These are phyloP conservation scores for Petunia hybrid DNA, from an alignment of 305 asterid species.

Conservation along the genomic window DNA sequence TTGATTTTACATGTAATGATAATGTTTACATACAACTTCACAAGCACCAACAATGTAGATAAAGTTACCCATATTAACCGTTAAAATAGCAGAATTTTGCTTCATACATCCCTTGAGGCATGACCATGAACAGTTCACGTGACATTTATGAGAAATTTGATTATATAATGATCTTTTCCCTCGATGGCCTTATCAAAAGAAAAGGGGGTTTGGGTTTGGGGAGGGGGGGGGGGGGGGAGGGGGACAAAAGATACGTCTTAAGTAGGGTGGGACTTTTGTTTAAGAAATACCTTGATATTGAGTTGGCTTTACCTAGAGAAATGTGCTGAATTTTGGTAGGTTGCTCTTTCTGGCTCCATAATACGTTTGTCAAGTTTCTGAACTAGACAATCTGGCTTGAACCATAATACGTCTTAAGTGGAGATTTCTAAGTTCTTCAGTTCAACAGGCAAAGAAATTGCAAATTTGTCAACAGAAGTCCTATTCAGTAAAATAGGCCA, in stretches of 20 bases:
- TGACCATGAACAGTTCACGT: not conserved
- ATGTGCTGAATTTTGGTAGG: too few relatives aligned
- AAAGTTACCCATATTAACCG: not conserved
- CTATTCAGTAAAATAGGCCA: not conserved
- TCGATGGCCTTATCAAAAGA: too few relatives aligned
- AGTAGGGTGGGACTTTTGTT: too few relatives aligned
- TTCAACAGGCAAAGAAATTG: not conserved
- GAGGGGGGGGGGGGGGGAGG: too few relatives aligned
- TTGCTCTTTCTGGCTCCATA: too few relatives aligned
- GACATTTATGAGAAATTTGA: not conserved
- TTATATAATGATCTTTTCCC: not conserved
- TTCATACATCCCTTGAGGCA: not conserved
- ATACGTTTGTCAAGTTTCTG: too few relatives aligned
- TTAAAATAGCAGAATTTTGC: slow-evolving; percentile 12
- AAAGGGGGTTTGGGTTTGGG: too few relatives aligned
- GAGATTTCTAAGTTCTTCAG: not conserved
- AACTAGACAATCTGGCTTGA: too few relatives aligned
- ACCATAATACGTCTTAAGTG: not conserved
- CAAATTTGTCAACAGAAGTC: slow-evolving; percentile 5
- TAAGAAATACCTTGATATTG: too few relatives aligned
- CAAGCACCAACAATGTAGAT: not conserved
- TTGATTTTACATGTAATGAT: slow-evolving; percentile 1
- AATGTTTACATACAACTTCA: too few relatives aligned
- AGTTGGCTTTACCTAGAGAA: too few relatives aligned
- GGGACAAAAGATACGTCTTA: too few relatives aligned